A percentile compares a stretch with the other conserved stretches of the same genome.
Evolutionary conservation across 768 basidiomycete genomes (phyloP).

Genomic region (Neoboletus brunneissimus): DNA sequence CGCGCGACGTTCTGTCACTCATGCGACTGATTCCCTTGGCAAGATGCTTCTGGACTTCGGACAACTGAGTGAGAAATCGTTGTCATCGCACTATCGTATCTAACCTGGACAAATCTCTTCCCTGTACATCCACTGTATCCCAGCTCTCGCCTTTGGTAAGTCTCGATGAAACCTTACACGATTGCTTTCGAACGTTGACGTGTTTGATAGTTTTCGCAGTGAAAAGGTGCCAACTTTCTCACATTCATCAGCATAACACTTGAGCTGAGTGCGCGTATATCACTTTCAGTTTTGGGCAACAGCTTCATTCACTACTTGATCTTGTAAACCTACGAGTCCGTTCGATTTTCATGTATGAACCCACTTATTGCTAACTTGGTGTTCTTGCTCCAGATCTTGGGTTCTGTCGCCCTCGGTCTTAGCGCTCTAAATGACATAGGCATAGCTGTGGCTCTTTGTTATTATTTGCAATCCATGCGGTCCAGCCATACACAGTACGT

Average conservation of each 20-base stretch:
- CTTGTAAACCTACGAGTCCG: conserved; percentile 46
- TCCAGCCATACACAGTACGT: conserved; percentile 46
- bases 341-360: not conserved
- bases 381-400: conserved; percentile 38
- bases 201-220: conserved; percentile 41
- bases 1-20: not conserved
- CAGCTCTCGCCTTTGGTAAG: conserved; percentile 42
- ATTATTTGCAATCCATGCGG: conserved; percentile 51
- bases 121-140: conserved; percentile 2
- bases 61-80: conserved; percentile 43
- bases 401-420: conserved; percentile 44
- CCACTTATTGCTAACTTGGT: not conserved
- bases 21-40: not conserved
- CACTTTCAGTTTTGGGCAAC: conserved; percentile 37
- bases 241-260: not conserved
- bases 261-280: not conserved
- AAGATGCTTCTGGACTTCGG: conserved; percentile 48
- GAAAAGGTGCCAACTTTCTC: conserved; percentile 38
- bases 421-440: conserved; percentile 50
- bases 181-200: not conserved
- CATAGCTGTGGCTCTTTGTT: conserved; percentile 52
- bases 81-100: not conserved
- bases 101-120: not conserved
- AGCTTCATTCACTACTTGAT: conserved; percentile 40
- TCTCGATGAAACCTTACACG: not conserved